Evolutionary conservation across 2,329 filamentous ascomycete species (phyloP), one percentile per base, ranked within the genome.

Genomic region (Domatiomyces catenatus): DNA sequence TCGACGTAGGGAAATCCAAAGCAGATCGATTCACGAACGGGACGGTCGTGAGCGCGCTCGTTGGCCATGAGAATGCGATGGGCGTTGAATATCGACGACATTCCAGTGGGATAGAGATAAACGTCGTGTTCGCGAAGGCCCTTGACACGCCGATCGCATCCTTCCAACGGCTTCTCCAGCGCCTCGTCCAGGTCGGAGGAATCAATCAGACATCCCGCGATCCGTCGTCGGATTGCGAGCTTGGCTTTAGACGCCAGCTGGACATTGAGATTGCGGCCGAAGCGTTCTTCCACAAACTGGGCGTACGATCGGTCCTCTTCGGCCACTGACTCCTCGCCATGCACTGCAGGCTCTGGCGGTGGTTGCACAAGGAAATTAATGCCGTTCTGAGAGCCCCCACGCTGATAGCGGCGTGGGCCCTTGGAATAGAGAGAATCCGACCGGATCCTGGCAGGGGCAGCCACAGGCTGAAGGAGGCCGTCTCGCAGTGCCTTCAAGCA

Each of bases 1-100:
- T 98, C 92, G 48, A 95, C 86, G 60, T 98, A 98, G 0, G 92
- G 88, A 60, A 98, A 98, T n/a, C 92, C 92, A 62, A 87, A 95
- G 61, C 84, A 89, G 62, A 98, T 80, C 65, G 87, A 93, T 66
- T 86, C 84, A 5, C 52, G 52, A 2, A 50, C 53, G 17, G 48
- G 17, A 10, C 48, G 50, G 15, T 52, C 55, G 53, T 77, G 63
- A 6, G 74, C 69, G 2, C 80, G 80, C 39, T 81, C 77, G 0
- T 79, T 74, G 48, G 72, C 70, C 55, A 90, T 70, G 48, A 95
- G 71, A 44, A 78, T 79, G 47, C 83, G 80, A 64, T 98, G 92
- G 0, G 85, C 76, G 59, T 86, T 87, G 70, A 87, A 98, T 44
- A 98, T 95, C 48, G 90, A 81, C 62, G 87, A 95, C 89, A 98